phyloP scores from a whole-genome alignment of 2,329 filamentous ascomycete genomes.

The Tolypocladium nubicola region DNA sequence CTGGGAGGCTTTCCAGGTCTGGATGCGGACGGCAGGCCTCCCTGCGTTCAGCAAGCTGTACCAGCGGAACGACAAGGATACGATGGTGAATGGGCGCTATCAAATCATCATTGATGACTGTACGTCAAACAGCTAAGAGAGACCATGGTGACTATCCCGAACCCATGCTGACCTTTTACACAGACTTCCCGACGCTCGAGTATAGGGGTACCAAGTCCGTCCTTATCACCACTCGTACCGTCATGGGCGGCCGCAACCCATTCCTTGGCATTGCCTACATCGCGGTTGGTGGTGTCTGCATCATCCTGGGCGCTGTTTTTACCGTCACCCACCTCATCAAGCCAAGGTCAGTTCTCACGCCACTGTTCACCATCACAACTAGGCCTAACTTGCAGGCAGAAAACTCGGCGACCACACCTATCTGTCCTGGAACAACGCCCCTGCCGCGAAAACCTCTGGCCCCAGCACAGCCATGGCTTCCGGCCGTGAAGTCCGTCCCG shows the following conservation, averaged over 20 bases:
- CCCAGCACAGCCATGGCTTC: conserved; percentile 34
- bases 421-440: conserved; percentile 77
- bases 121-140: conserved; percentile 35
- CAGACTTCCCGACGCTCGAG: conserved; percentile 69
- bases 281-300: conserved; percentile 85
- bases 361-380: conserved; percentile 1
- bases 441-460: conserved; percentile 29
- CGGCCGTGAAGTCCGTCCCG: conserved; percentile 44
- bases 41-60: conserved; percentile 93
- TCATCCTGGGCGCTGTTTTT: conserved; percentile 79
- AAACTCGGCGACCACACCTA: conserved; percentile 98
- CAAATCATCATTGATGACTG: conserved; percentile 65
- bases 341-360: conserved; percentile 53
- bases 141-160: no score
- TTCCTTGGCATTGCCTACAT: conserved; percentile 96
- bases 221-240: conserved; percentile 77
- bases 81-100: conserved; percentile 64
- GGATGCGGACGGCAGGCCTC: conserved; percentile 95
- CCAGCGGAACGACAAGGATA: conserved; percentile 62
- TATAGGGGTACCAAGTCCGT: conserved; percentile 88
- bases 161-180: background rate
- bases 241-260: conserved; percentile 90
- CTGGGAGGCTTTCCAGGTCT: conserved; percentile 86
- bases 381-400: conserved; percentile 31
- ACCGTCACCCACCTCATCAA: conserved; percentile 84